These are phyloP conservation scores for Ambrosiella beaveri DNA, from an alignment of 2,329 filamentous ascomycete genomes.

Conservation along the genomic window DNA sequence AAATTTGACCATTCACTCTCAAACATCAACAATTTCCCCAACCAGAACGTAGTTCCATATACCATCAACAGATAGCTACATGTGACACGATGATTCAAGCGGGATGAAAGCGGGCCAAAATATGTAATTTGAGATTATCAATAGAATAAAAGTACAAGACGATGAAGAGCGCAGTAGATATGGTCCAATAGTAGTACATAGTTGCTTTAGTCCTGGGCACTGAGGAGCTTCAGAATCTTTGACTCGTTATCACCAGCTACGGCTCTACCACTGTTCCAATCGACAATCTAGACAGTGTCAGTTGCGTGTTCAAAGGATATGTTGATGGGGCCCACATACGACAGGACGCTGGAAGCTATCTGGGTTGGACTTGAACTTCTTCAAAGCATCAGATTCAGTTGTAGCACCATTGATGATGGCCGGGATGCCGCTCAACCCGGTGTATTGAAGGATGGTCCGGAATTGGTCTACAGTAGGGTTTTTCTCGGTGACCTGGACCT, in stretches of 20 bases:
- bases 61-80: no score
- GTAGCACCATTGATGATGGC: constrained; percentile 56
- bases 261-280: constrained; percentile 84
- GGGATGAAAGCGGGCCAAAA: neutral
- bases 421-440: constrained; percentile 44
- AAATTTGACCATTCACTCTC: no score
- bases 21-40: no score
- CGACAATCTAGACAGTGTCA: constrained; percentile 40
- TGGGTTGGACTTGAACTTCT: constrained; percentile 53
- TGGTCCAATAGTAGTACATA: neutral
- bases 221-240: constrained; percentile 70
- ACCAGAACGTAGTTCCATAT: no score
- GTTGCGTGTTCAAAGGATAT: constrained; percentile 15
- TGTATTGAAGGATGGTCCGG: constrained; percentile 67
- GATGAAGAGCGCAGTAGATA: neutral
- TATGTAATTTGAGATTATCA: neutral
- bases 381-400: constrained; percentile 60
- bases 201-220: constrained; percentile 24
- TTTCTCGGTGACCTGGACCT: constrained; percentile 68
- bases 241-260: constrained; percentile 66
- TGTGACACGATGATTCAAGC: no score
- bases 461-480: constrained; percentile 70
- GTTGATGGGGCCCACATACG: constrained; percentile 32
- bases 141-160: neutral
- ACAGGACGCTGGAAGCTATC: constrained; percentile 59